Conservation (phyloP, 805 yeast species). For the Wickerhamiella qilinensis region DNA sequence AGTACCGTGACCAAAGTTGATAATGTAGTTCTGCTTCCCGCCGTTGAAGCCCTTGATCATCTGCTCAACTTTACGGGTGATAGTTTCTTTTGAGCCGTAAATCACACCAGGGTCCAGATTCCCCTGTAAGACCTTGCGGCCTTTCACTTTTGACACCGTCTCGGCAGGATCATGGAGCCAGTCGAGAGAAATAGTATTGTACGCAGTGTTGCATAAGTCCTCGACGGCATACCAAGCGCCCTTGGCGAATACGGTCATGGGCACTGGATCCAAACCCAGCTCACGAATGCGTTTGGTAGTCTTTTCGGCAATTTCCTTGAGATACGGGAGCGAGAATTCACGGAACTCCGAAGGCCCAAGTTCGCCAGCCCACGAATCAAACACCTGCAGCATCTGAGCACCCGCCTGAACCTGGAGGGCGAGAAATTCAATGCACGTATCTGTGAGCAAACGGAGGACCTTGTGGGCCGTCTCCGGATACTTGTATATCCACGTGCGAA, state of each 20-base stretch:
- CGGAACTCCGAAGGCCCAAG: conserved; percentile 77
- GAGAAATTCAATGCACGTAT: conserved; percentile 79
- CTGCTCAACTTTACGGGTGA: conserved; percentile 61
- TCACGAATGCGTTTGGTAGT: conserved; percentile 57
- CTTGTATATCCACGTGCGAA: conserved; percentile 81
- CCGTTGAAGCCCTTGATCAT: conserved; percentile 93
- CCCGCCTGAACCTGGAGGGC: conserved; percentile 95
- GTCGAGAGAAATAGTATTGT: conserved; percentile 80
- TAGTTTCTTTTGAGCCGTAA: conserved; percentile 75
- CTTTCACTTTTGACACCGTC: conserved; percentile 59
- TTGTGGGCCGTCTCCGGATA: conserved; percentile 56
- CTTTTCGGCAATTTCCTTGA: conserved; percentile 53
- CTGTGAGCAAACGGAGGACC: conserved; percentile 63
- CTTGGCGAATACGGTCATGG: conserved; percentile 82
- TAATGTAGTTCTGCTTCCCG: conserved; percentile 78
- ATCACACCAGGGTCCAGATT: conserved; percentile 91
- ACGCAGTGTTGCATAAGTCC: conserved; percentile 63
- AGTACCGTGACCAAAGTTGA: conserved; percentile 96
- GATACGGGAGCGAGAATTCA: conserved; percentile 79
- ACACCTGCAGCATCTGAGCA: conserved; percentile 93
- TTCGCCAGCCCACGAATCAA: conserved; percentile 98
- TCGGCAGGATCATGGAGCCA: conserved; percentile 79
- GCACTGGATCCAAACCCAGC: conserved; percentile 62
- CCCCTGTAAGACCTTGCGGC: conserved; percentile 73
- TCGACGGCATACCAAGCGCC: conserved; percentile 96